Conservation (phyloP, 2,329 filamentous ascomycete genomes). For the Emmonsia crescens region DNA sequence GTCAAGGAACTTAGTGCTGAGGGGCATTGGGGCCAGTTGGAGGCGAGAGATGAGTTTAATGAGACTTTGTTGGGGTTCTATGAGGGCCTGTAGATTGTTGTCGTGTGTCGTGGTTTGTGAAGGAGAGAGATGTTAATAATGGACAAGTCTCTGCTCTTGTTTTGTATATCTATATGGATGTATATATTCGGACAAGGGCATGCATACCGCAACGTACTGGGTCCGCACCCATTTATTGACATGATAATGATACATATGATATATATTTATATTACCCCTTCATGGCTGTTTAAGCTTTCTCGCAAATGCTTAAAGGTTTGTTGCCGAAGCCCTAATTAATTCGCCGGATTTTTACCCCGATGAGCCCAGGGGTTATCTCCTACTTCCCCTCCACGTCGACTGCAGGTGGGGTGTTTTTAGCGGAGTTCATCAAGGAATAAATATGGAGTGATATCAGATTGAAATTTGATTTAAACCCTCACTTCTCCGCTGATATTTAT, state of each 20-base stretch:
- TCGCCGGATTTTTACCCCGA: neutral
- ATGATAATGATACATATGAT: too few species aligned
- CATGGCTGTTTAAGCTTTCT: neutral
- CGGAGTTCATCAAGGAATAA: neutral
- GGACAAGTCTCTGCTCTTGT: neutral
- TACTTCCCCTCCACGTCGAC: neutral
- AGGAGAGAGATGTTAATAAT: neutral
- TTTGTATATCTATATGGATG: neutral
- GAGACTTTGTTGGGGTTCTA: conserved; percentile 13
- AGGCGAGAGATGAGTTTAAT: conserved; percentile 18
- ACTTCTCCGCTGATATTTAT: neutral
- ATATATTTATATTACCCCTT: too few species aligned
- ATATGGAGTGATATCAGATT: neutral
- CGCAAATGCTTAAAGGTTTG: neutral
- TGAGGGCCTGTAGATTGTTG: neutral
- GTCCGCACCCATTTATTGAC: too few species aligned
- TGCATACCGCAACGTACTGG: too few species aligned
- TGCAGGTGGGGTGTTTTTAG: neutral
- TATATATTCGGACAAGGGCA: too few species aligned
- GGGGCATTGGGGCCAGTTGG: conserved; percentile 20
- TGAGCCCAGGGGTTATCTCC: neutral
- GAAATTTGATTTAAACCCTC: neutral
- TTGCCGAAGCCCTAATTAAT: neutral
- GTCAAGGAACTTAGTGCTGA: conserved; percentile 12
- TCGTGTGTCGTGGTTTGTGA: neutral